These are phyloP conservation scores for Apiotrichum mycotoxinovorans DNA, from an alignment of 1,284 basidiomycete genomes.

Conservation along the genomic window DNA sequence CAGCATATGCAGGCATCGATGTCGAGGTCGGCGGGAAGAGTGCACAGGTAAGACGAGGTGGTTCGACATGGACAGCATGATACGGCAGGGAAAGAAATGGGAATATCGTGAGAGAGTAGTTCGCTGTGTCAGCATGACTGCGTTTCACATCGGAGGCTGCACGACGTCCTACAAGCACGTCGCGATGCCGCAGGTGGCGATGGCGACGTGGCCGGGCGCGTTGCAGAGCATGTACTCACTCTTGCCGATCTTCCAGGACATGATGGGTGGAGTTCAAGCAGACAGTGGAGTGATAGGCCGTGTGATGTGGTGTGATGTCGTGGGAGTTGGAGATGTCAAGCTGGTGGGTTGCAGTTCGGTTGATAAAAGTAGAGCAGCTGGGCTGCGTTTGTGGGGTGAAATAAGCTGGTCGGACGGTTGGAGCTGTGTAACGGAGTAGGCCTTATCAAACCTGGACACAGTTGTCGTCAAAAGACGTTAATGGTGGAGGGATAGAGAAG, in stretches of 20 bases:
- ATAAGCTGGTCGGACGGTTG: no score
- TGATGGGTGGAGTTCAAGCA: slow-evolving; percentile 18
- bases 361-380: no score
- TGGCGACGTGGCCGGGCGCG: neutral
- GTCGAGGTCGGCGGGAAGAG: neutral
- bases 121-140: slow-evolving; percentile 13
- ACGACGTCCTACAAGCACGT: neutral
- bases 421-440: no score
- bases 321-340: neutral
- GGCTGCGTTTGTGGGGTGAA: no score
- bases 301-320: neutral
- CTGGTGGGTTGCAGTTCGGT: no score
- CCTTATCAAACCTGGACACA: no score
- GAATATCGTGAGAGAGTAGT: neutral
- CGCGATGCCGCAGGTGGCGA: neutral
- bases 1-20: neutral
- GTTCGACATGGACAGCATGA: slow-evolving; percentile 2
- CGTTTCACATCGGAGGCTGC: neutral
- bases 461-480: no score
- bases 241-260: slow-evolving; percentile 54
- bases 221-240: slow-evolving; percentile 39
- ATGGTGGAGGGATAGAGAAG: no score
- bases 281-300: neutral
- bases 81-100: neutral
- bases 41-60: no score